Conservation (phyloP, 2,329 filamentous ascomycete species). For the Neospermospora avenae region DNA sequence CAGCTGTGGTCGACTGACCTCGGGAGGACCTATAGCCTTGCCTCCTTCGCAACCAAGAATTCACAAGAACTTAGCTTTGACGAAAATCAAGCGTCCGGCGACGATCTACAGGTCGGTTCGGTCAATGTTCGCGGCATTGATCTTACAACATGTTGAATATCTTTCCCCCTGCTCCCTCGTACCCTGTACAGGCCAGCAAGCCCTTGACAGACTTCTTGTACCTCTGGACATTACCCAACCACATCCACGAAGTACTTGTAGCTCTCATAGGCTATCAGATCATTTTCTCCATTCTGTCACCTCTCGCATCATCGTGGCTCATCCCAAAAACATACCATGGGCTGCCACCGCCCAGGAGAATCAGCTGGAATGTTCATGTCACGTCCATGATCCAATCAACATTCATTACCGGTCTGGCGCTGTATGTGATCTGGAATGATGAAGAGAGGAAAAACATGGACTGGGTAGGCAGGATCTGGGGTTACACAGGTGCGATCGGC, state of each 20-base stretch:
- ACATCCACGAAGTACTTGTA: background rate
- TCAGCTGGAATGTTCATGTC: conserved; percentile 2
- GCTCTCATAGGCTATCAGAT: background rate
- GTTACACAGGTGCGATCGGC: conserved; percentile 65
- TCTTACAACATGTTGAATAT: background rate
- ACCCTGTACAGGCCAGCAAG: background rate
- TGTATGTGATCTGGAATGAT: conserved; percentile 2
- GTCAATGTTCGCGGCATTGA: no score
- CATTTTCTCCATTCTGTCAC: background rate
- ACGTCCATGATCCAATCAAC: background rate
- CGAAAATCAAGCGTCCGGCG: no score
- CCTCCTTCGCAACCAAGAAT: no score
- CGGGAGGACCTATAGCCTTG: no score
- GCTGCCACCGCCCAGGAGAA: background rate
- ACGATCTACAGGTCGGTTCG: no score
- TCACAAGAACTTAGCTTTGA: no score
- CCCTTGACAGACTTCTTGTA: background rate
- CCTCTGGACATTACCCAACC: background rate
- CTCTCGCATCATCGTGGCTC: background rate
- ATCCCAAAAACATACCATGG: background rate
- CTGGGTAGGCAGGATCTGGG: conserved; percentile 51
- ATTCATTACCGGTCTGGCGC: background rate
- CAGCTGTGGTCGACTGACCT: no score
- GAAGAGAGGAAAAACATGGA: background rate
- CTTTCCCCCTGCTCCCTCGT: background rate